Evolutionary conservation across 352 stramenopile species (phyloP).

Genomic region (Pythium grandisporangium): DNA sequence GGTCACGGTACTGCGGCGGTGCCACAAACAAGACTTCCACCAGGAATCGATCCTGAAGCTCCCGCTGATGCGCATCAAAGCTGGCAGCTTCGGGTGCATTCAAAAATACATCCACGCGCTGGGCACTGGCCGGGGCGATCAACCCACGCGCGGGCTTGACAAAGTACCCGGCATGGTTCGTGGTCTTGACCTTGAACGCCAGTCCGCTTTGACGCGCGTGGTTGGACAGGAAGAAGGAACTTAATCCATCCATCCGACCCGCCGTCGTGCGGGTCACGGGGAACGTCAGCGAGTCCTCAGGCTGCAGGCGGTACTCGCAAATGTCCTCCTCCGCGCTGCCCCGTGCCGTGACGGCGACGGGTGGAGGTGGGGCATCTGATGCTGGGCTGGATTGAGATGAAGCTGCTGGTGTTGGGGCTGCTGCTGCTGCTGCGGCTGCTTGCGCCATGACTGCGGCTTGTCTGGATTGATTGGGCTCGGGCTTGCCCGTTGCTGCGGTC

Average conservation of each 20-base stretch:
- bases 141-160: slow-evolving; percentile 63
- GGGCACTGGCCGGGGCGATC: slow-evolving; percentile 42
- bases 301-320: slow-evolving; percentile 9
- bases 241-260: slow-evolving; percentile 20
- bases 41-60: slow-evolving; percentile 62
- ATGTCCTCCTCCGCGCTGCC: not conserved
- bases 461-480: too few relatives aligned
- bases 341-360: not conserved
- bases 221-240: slow-evolving; percentile 59
- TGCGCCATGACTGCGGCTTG: slow-evolving; percentile 2
- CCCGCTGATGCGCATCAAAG: slow-evolving; percentile 31
- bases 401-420: slow-evolving; percentile 12
- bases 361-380: not conserved
- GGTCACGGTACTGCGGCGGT: slow-evolving; percentile 20
- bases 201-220: slow-evolving; percentile 34
- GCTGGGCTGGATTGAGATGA: too few relatives aligned
- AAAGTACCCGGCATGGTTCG: slow-evolving; percentile 65
- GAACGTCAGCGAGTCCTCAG: slow-evolving; percentile 2
- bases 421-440: slow-evolving; percentile 11
- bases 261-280: not conserved
- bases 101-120: slow-evolving; percentile 50
- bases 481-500: too few relatives aligned
- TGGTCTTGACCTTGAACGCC: slow-evolving; percentile 73
- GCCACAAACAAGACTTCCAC: slow-evolving; percentile 55
- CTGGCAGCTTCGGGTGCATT: slow-evolving; percentile 22